These are phyloP conservation scores for Neurospora sp. DNA, from an alignment of 495 filamentous ascomycete genomes.

Conservation along the genomic window DNA sequence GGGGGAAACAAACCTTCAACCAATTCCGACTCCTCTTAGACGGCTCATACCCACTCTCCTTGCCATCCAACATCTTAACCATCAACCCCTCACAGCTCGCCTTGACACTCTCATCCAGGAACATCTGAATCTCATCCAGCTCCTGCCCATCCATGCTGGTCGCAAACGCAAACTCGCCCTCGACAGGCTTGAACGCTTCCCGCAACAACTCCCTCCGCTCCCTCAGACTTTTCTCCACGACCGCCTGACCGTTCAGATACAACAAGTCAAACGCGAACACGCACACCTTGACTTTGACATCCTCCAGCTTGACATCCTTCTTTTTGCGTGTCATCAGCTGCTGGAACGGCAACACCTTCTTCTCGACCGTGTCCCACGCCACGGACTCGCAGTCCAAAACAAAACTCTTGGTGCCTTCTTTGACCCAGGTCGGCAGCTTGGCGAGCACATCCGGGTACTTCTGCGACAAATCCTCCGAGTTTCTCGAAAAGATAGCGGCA, in stretches of 20 bases:
- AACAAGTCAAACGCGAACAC: conserved; percentile 95
- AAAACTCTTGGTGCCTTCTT: conserved; percentile 79
- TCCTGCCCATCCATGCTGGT: conserved; percentile 80
- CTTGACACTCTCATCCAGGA: conserved; percentile 89
- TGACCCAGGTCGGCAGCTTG: conserved; percentile 83
- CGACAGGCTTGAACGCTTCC: conserved; percentile 59
- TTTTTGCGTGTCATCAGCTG: conserved; percentile 95
- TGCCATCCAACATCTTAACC: conserved; percentile 97
- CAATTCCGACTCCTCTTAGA: conserved; percentile 93
- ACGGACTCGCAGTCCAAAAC: conserved; percentile 97
- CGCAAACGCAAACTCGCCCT: conserved; percentile 89
- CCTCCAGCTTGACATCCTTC: conserved; percentile 95
- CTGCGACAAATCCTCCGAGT: conserved; percentile 91
- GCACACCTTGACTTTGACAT: conserved; percentile 94
- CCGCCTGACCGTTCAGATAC: conserved; percentile 84
- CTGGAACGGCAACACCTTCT: conserved; percentile 94
- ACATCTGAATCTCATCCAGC: conserved; percentile 80
- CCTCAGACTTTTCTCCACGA: conserved; percentile 75
- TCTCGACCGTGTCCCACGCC: conserved; percentile 87
- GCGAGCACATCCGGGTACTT: conserved; percentile 94
- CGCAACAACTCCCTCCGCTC: conserved; percentile 73
- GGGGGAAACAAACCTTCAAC: conserved; percentile 62
- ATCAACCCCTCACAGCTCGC: conserved; percentile 93
- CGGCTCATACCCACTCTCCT: conserved; percentile 86
- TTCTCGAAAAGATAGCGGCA: conserved; percentile 88